These are phyloP conservation scores for Cyberlindnera misumaiensis DNA, from an alignment of 805 yeast species.

Conservation along the genomic window DNA sequence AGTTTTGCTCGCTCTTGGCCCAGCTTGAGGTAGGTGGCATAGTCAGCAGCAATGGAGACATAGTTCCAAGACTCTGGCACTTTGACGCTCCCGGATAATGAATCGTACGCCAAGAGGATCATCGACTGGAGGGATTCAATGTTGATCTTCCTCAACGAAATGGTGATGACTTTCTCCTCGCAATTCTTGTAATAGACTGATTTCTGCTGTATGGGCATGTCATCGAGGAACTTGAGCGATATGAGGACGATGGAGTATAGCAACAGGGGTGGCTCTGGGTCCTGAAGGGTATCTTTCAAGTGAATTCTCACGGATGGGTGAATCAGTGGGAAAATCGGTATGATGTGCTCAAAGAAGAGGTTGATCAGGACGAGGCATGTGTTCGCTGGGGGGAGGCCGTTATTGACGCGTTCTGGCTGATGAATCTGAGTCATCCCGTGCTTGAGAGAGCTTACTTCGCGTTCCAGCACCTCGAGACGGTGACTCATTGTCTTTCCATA, in stretches of 20 bases:
- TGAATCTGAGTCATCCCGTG: too few species aligned
- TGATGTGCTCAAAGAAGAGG: constrained; percentile 14
- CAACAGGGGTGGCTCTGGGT: constrained; percentile 16
- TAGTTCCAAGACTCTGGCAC: constrained; percentile 24
- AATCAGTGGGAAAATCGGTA: constrained; percentile 18
- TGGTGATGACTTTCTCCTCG: constrained; percentile 16
- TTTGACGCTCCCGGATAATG: constrained; percentile 17
- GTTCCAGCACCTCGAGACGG: too few species aligned
- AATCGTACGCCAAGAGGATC: constrained; percentile 19
- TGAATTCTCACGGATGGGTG: constrained; percentile 15
- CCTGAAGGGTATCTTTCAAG: constrained; percentile 5
- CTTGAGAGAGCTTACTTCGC: too few species aligned
- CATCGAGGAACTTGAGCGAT: constrained; percentile 19
- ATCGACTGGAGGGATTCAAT: constrained; percentile 18
- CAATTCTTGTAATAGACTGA: constrained; percentile 8
- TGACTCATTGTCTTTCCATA: too few species aligned
- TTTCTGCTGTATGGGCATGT: constrained; percentile 13
- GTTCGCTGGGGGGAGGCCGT: too few species aligned
- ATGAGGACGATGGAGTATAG: constrained; percentile 15
- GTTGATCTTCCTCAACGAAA: constrained; percentile 15
- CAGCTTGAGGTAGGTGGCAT: constrained; percentile 19
- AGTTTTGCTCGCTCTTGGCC: constrained; percentile 13
- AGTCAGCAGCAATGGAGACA: constrained; percentile 22
- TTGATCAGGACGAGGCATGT: too few species aligned
- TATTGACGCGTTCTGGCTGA: too few species aligned